These are phyloP conservation scores for Yamadazyma paraphyllophila DNA, from an alignment of 805 yeast genomes.

Conservation along the genomic window DNA sequence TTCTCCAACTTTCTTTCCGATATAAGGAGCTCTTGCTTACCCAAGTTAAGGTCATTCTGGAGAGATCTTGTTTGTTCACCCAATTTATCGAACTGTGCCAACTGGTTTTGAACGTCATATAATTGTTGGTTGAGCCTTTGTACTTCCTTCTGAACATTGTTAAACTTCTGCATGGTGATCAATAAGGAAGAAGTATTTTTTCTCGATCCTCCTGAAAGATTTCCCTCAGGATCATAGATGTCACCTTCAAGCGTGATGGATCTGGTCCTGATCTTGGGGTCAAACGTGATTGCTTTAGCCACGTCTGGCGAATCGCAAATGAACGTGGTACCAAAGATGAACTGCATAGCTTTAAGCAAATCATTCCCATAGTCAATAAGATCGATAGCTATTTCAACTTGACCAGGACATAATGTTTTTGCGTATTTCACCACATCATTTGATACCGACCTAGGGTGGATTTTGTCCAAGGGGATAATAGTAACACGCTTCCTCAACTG, in stretches of 20 bases:
- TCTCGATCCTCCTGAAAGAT: slow-evolving; percentile 92
- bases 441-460: slow-evolving; percentile 58
- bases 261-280: slow-evolving; percentile 74
- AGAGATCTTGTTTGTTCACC: slow-evolving; percentile 51
- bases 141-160: slow-evolving; percentile 41
- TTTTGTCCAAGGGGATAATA: slow-evolving; percentile 87
- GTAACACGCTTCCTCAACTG: slow-evolving; percentile 79
- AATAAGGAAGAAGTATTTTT: slow-evolving; percentile 57
- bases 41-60: slow-evolving; percentile 57
- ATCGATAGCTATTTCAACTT: slow-evolving; percentile 87
- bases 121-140: slow-evolving; percentile 45
- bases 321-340: slow-evolving; percentile 86
- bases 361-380: slow-evolving; percentile 72
- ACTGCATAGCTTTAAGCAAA: slow-evolving; percentile 80
- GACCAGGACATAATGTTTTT: slow-evolving; percentile 71
- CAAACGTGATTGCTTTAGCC: slow-evolving; percentile 85
- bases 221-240: slow-evolving; percentile 93
- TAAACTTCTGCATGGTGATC: slow-evolving; percentile 63
- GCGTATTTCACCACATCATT: slow-evolving; percentile 59
- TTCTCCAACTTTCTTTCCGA: slow-evolving; percentile 54
- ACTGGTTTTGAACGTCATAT: slow-evolving; percentile 32
- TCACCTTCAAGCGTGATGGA: slow-evolving; percentile 93
- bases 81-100: slow-evolving; percentile 42
- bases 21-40: slow-evolving; percentile 56
- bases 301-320: slow-evolving; percentile 85